Evolutionary conservation across 345 rosid species (phyloP).

Genomic region (Sisymbrium altissimum): DNA sequence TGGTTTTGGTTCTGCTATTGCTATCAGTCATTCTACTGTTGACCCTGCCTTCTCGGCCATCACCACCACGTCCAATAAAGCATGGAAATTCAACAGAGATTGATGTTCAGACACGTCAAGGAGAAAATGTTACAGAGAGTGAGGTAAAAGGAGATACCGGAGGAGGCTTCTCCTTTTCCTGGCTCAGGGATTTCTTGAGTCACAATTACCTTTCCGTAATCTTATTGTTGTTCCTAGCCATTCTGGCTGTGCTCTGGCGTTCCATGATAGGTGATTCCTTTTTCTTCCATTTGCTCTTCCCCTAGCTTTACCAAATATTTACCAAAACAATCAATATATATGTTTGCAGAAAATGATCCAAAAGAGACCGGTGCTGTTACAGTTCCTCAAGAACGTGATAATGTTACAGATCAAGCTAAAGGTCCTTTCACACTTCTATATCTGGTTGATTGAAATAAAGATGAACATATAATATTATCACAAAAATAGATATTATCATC

Average conservation of each 20-base stretch:
- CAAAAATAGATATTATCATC: background rate
- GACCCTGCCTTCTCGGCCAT: background rate
- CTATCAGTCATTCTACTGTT: background rate
- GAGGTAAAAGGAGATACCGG: background rate
- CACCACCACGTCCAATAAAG: background rate
- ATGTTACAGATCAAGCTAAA: background rate
- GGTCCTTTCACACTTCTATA: background rate
- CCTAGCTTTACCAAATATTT: background rate
- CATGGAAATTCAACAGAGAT: too few species aligned
- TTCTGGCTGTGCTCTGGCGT: background rate
- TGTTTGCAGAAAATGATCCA: background rate
- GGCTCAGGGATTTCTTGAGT: background rate
- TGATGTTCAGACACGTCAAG: too few species aligned
- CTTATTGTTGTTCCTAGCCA: background rate
- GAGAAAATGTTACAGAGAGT: background rate
- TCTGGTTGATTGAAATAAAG: background rate
- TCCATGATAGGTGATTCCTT: background rate
- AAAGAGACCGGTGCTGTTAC: background rate
- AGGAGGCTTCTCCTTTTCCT: background rate
- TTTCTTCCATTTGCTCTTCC: background rate
- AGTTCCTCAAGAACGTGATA: background rate
- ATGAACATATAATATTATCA: background rate
- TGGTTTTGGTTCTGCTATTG: background rate
- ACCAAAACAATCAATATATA: background rate
- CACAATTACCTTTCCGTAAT: background rate